These are phyloP conservation scores for Colletotrichum scovillei DNA, from an alignment of 2,329 filamentous ascomycete genomes.

Conservation along the genomic window DNA sequence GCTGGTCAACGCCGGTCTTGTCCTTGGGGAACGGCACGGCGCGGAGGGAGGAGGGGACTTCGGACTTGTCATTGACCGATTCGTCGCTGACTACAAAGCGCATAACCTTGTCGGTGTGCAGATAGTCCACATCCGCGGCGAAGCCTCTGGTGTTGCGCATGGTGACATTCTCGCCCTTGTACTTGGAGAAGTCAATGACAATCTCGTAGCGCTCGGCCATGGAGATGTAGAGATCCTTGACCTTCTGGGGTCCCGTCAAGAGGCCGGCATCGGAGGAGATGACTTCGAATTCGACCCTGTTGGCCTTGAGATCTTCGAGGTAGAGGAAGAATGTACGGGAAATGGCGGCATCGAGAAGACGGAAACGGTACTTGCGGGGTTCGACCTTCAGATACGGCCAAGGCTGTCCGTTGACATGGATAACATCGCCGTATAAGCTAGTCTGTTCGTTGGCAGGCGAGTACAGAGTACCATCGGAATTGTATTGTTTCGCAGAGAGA, in stretches of 20 bases:
- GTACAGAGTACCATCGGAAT: slow-evolving; percentile 55
- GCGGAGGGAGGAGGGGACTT: slow-evolving; percentile 38
- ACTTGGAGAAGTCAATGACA: slow-evolving; percentile 61
- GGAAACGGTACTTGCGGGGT: slow-evolving; percentile 65
- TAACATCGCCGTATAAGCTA: slow-evolving; percentile 62
- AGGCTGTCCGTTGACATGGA: slow-evolving; percentile 64
- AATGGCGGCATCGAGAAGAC: slow-evolving; percentile 57
- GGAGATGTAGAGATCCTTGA: slow-evolving; percentile 54
- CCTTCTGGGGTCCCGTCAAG: slow-evolving; percentile 52
- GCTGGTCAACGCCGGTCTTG: slow-evolving; percentile 31
- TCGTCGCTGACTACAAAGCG: slow-evolving; percentile 52
- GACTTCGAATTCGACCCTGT: slow-evolving; percentile 55
- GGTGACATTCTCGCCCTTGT: slow-evolving; percentile 60
- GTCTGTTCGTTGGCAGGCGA: slow-evolving; percentile 49
- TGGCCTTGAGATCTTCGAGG: slow-evolving; percentile 42
- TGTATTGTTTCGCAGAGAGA: slow-evolving; percentile 57
- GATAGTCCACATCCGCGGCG: slow-evolving; percentile 55
- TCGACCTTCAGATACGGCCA: slow-evolving; percentile 65
- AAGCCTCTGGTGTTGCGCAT: slow-evolving; percentile 52
- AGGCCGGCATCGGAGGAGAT: slow-evolving; percentile 62
- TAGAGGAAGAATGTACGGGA: slow-evolving; percentile 56
- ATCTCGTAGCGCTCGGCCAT: slow-evolving; percentile 66
- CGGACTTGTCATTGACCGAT: slow-evolving; percentile 42
- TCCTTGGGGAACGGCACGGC: slow-evolving; percentile 31
- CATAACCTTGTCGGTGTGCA: slow-evolving; percentile 57